These are phyloP conservation scores for Podospora pseudocomata DNA, from an alignment of 495 filamentous ascomycete species.

Conservation along the genomic window DNA sequence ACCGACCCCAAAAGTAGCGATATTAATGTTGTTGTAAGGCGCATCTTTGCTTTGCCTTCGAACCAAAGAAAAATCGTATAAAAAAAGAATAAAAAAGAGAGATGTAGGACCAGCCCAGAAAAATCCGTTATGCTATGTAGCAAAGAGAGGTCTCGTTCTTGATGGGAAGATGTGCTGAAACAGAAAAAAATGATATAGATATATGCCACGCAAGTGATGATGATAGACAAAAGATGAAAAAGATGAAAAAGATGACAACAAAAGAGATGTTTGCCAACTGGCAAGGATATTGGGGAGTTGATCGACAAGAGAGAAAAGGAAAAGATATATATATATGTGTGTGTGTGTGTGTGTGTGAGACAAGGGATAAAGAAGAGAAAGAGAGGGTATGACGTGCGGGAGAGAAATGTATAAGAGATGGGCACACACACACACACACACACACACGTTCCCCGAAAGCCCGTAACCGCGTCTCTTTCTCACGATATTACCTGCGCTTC, in stretches of 20 bases:
- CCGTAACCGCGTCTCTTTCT: not conserved
- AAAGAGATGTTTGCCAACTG: not conserved
- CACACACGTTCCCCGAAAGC: too few species aligned
- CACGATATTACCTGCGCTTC: too few species aligned
- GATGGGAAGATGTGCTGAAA: not conserved
- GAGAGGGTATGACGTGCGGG: conserved; percentile 3
- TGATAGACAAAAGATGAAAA: not conserved
- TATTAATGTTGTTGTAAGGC: conserved; percentile 17
- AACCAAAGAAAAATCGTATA: not conserved
- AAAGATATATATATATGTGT: not conserved
- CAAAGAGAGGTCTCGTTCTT: not conserved
- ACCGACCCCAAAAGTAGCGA: conserved; percentile 14
- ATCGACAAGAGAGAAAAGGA: not conserved
- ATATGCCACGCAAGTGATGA: not conserved
- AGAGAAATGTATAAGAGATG: not conserved
- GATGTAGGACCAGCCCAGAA: conserved; percentile 1
- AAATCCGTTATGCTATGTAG: not conserved
- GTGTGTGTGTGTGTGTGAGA: too few species aligned
- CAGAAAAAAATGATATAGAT: not conserved
- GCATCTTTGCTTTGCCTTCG: conserved; percentile 22
- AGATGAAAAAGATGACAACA: not conserved
- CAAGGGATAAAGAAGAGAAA: not conserved
- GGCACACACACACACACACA: too few species aligned
- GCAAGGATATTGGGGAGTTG: not conserved
- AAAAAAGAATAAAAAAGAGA: conserved; percentile 8